Evolutionary conservation across 108 stramenopile genomes (phyloP), one percentile per base, ranked within the genome.

Genomic region (Bacterosira constricta): DNA sequence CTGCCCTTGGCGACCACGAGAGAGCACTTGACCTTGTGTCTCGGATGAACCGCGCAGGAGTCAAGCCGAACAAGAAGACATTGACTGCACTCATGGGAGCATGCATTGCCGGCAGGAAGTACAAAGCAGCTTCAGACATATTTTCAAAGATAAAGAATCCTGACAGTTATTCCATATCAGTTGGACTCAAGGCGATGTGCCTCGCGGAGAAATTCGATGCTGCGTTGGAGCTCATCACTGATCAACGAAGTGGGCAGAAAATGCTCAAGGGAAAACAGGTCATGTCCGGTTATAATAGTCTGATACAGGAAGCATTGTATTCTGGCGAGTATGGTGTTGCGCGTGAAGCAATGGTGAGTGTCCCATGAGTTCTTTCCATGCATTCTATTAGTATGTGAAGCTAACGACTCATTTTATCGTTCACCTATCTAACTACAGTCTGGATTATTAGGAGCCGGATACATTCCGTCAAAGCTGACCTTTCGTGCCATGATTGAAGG

Each of bases 41-140:
- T 0, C 77, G 90, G 52, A 95, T 95, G 94, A 89, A 87, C 45
- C 77, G 56, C 8, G 80, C 81, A 8, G 94, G 94, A 3, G 74
- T 95, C 38, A 87, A 83, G 56, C 94, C 94, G n/a, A 95, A 92
- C 37, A 62, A 88, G 58, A 91, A 90, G 47, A 93, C 94, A 0
- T 63, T 93, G 68, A 95, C 91, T 13, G 87, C 92, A 7, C 69
- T 91, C 1, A 84, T 91, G 77, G 86, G 90, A 58, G 92, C 92
- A 6, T 94, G 92, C 58, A 71, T 94, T 34, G 63, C 88, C 31
- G 75, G 85, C 6, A 69, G 62, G 31, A 80, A 85, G 57, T 78
- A 77, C 21, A 74, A 85, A 32, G 71, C 88, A 9, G 92, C 92
- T 18, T 79, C 63, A 36, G 85, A 88, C 42, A 77, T 94, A 18